Evolutionary conservation across 2,329 filamentous ascomycete species (phyloP).

Genomic region (Pseudogymnoascus sp.): DNA sequence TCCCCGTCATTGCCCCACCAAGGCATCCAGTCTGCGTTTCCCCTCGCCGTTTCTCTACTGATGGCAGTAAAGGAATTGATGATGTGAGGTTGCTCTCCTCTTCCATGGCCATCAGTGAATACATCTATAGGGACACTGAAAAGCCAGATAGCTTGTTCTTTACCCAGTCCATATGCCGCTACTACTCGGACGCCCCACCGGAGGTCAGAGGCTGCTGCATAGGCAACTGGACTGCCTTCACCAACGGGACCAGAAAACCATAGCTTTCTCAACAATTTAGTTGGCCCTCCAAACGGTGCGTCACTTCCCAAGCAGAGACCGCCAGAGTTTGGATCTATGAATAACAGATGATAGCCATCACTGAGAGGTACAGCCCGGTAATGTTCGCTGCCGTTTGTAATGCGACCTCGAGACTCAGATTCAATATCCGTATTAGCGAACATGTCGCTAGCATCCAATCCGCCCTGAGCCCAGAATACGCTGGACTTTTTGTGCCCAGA

Average conservation of each 20-base stretch:
- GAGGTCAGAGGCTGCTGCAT: slow-evolving; percentile 47
- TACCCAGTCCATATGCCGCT: slow-evolving; percentile 42
- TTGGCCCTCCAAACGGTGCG: slow-evolving; percentile 45
- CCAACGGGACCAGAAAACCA: slow-evolving; percentile 35
- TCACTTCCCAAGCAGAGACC: slow-evolving; percentile 53
- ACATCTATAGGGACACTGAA: slow-evolving; percentile 53
- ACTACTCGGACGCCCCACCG: slow-evolving; percentile 49
- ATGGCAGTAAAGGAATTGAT: background rate
- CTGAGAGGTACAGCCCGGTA: slow-evolving; percentile 55
- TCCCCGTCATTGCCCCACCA: slow-evolving; percentile 32
- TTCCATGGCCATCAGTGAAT: slow-evolving; percentile 32
- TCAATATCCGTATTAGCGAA: slow-evolving; percentile 13
- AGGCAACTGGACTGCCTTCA: slow-evolving; percentile 38
- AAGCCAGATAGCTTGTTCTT: slow-evolving; percentile 40
- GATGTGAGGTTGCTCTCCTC: background rate
- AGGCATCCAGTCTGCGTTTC: slow-evolving; percentile 26
- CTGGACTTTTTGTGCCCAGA: slow-evolving; percentile 19
- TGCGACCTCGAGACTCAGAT: slow-evolving; percentile 13
- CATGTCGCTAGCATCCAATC: background rate
- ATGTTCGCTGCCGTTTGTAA: slow-evolving; percentile 39
- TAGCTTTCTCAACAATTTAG: slow-evolving; percentile 49
- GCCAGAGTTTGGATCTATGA: slow-evolving; percentile 49
- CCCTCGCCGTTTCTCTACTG: slow-evolving; percentile 10
- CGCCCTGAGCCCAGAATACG: slow-evolving; percentile 21
- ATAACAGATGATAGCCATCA: slow-evolving; percentile 56